These are phyloP conservation scores for Phytophthora pseudosyringae DNA, from an alignment of 352 stramenopile genomes.

Conservation along the genomic window DNA sequence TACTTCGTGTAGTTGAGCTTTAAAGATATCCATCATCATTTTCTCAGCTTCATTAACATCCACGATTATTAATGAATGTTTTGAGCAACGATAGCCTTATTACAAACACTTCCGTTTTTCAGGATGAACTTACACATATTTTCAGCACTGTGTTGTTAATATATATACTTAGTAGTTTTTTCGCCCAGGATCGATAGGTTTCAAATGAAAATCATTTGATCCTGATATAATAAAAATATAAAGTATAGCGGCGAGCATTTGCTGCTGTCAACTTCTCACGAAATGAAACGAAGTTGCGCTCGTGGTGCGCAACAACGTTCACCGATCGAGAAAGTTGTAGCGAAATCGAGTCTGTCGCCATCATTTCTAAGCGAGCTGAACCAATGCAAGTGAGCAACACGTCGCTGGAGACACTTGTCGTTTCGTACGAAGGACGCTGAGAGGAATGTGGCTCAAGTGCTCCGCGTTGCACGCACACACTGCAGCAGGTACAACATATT, in stretches of 20 bases:
- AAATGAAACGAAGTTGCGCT: neutral
- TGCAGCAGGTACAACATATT: constrained; percentile 14
- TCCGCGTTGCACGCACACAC: constrained; percentile 7
- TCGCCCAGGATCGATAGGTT: too few species aligned
- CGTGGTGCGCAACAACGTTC: neutral
- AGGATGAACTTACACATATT: too few species aligned
- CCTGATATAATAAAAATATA: too few species aligned
- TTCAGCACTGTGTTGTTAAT: too few species aligned
- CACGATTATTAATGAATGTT: too few species aligned
- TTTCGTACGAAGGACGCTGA: constrained; percentile 17
- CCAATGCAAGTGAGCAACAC: neutral
- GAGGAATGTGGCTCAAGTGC: constrained; percentile 13
- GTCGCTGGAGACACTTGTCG: constrained; percentile 16
- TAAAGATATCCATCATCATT: too few species aligned
- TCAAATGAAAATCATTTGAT: too few species aligned
- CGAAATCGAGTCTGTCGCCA: neutral
- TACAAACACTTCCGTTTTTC: too few species aligned
- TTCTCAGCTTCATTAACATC: too few species aligned
- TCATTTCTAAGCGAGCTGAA: constrained; percentile 4
- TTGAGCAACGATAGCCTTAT: too few species aligned
- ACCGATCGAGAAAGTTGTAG: neutral
- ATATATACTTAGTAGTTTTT: too few species aligned
- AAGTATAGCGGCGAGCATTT: constrained; percentile 35
- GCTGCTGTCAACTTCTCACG: constrained; percentile 6
- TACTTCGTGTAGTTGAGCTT: too few species aligned